Percentiles rank a stretch among this genome's conserved stretches.
These are phyloP conservation scores for Colletotrichum chrysophilum DNA, from an alignment of 2,329 filamentous ascomycete genomes.

Conservation along the genomic window DNA sequence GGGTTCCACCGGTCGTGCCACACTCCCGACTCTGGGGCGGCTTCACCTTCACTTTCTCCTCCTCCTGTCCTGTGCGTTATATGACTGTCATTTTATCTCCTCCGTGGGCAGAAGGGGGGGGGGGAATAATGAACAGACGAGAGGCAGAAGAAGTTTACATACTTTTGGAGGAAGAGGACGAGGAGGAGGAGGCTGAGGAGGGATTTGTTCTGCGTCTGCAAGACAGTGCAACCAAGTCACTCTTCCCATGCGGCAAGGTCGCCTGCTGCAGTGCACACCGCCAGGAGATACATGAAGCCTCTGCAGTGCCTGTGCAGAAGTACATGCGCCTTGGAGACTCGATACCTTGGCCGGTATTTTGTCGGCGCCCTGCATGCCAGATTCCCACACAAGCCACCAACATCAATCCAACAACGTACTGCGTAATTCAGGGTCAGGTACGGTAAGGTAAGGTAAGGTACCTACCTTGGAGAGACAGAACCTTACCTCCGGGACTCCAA, in stretches of 20 bases:
- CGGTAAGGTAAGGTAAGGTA: too few relatives aligned
- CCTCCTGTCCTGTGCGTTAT: background rate
- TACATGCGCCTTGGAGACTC: background rate
- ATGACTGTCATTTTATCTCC: background rate
- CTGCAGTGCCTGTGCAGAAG: background rate
- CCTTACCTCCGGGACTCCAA: background rate
- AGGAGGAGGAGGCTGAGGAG: background rate
- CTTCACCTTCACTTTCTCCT: background rate
- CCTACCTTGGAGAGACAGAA: too few relatives aligned
- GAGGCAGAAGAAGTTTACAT: background rate
- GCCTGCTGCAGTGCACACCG: background rate
- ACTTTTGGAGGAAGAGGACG: background rate
- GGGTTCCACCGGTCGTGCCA: slow-evolving; percentile 13
- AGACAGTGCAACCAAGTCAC: background rate
- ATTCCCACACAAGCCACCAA: background rate
- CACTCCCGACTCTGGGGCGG: background rate
- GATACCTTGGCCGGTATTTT: background rate
- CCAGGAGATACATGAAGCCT: background rate
- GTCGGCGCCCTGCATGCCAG: background rate
- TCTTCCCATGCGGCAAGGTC: background rate
- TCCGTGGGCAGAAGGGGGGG: background rate
- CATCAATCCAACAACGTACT: background rate
- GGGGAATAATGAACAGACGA: background rate
- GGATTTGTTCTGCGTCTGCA: background rate
- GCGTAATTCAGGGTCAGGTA: background rate